These are phyloP conservation scores for Claviceps capensis DNA, from an alignment of 2,329 filamentous ascomycete species.

Conservation along the genomic window DNA sequence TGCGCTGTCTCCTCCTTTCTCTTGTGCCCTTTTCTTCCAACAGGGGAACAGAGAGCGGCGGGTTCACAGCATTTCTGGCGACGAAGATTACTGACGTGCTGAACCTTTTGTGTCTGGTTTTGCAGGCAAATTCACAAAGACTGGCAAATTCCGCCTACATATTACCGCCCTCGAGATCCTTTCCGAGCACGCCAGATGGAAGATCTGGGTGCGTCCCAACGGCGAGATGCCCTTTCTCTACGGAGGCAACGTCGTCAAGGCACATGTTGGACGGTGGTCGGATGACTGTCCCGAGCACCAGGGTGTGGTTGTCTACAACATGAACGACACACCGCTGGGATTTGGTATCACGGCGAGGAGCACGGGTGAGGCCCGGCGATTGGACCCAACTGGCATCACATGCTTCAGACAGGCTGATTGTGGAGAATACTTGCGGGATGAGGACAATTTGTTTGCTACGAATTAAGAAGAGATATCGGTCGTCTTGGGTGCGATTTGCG, in stretches of 20 bases:
- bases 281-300: conserved; percentile 91
- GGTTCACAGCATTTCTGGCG: not conserved
- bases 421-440: conserved; percentile 86
- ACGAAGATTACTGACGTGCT: not conserved
- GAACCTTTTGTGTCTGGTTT: not conserved
- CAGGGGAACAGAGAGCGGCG: not conserved
- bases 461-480: not conserved
- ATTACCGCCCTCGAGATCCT: conserved; percentile 82
- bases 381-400: conserved; percentile 83
- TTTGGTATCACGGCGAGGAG: conserved; percentile 87
- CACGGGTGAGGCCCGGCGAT: conserved; percentile 65
- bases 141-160: conserved; percentile 87
- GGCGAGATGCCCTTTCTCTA: conserved; percentile 97
- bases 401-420: conserved; percentile 88
- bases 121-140: conserved; percentile 85
- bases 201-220: conserved; percentile 93
- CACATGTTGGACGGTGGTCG: conserved; percentile 63
- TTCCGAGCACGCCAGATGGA: conserved; percentile 82
- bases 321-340: conserved; percentile 87
- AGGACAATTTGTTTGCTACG: conserved; percentile 44
- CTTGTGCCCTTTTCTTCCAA: not conserved
- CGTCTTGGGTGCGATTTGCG: not conserved
- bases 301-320: conserved; percentile 77
- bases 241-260: conserved; percentile 70
- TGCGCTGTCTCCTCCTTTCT: conserved; percentile 6